These are phyloP conservation scores for Fusarium sp. DNA, from an alignment of 2,329 filamentous ascomycete species.

Conservation along the genomic window DNA sequence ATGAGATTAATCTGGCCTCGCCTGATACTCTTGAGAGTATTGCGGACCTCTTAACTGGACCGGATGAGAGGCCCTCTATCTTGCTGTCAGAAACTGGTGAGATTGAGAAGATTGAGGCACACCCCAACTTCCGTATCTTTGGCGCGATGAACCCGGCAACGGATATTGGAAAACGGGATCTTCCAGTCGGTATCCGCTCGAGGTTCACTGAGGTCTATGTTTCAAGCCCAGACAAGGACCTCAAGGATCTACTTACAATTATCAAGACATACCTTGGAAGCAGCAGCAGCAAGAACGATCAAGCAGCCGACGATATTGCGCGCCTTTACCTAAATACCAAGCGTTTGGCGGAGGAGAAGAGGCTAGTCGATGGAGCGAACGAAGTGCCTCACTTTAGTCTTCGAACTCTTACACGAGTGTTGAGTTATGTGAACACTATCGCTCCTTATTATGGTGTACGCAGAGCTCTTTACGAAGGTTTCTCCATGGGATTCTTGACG, in stretches of 20 bases:
- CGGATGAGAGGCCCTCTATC: constrained; percentile 79
- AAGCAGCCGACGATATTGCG: constrained; percentile 82
- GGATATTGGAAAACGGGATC: constrained; percentile 93
- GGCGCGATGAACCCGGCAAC: constrained; percentile 99
- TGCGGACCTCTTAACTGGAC: constrained; percentile 83
- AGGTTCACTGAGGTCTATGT: constrained; percentile 97
- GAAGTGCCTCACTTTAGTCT: constrained; percentile 98
- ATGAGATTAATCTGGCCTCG: constrained; percentile 97
- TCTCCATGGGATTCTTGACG: constrained; percentile 97
- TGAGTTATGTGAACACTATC: constrained; percentile 89
- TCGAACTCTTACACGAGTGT: constrained; percentile 87
- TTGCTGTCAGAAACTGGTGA: constrained; percentile 93
- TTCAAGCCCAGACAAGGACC: constrained; percentile 85
- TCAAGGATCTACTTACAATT: constrained; percentile 87
- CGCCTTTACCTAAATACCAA: constrained; percentile 91
- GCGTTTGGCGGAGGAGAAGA: constrained; percentile 80
- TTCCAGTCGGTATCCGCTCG: constrained; percentile 87
- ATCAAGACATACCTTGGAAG: constrained; percentile 88
- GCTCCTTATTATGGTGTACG: constrained; percentile 85
- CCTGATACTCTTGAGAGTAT: constrained; percentile 95
- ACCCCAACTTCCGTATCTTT: constrained; percentile 94
- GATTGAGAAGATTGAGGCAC: constrained; percentile 87
- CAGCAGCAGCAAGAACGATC: constrained; percentile 75
- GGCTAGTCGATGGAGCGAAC: constrained; percentile 91
- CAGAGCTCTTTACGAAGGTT: constrained; percentile 90